These are phyloP conservation scores for Neohortaea acidophila DNA, from an alignment of 495 filamentous ascomycete genomes.

Conservation along the genomic window DNA sequence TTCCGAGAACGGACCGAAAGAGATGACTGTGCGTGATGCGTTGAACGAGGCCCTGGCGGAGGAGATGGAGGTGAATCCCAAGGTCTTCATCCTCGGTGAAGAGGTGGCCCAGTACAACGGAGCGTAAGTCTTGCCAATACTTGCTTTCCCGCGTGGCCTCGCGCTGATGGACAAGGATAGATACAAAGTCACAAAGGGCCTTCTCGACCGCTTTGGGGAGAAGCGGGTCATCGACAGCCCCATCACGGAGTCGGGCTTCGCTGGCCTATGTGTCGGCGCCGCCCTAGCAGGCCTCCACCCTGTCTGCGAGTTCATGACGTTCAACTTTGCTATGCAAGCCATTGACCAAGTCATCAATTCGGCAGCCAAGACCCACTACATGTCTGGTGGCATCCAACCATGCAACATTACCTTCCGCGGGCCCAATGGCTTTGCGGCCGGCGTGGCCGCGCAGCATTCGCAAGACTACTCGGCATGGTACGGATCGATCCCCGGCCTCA, in stretches of 20 bases:
- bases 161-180: slow-evolving; percentile 30
- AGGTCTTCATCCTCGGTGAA: slow-evolving; percentile 91
- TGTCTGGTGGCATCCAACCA: slow-evolving; percentile 98
- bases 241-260: slow-evolving; percentile 93
- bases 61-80: slow-evolving; percentile 84
- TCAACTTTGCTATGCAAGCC: slow-evolving; percentile 99
- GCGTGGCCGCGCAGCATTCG: slow-evolving; percentile 94
- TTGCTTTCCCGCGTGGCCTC: neutral
- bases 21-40: slow-evolving; percentile 92
- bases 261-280: slow-evolving; percentile 81
- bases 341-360: slow-evolving; percentile 99
- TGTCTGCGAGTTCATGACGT: slow-evolving; percentile 99
- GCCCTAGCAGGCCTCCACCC: slow-evolving; percentile 88
- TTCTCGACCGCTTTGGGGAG: slow-evolving; percentile 90
- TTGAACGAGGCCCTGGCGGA: slow-evolving; percentile 95
- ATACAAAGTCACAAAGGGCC: slow-evolving; percentile 97
- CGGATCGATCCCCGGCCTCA: slow-evolving; percentile 89
- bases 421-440: slow-evolving; percentile 91
- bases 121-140: slow-evolving; percentile 42
- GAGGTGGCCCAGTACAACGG: slow-evolving; percentile 99
- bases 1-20: slow-evolving; percentile 48
- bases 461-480: slow-evolving; percentile 99
- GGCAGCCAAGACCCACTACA: slow-evolving; percentile 97
- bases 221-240: slow-evolving; percentile 96
- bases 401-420: slow-evolving; percentile 99